These are phyloP conservation scores for Xenosphaeropsis pyriputrescens DNA, from an alignment of 2,329 filamentous ascomycete species.

Conservation along the genomic window DNA sequence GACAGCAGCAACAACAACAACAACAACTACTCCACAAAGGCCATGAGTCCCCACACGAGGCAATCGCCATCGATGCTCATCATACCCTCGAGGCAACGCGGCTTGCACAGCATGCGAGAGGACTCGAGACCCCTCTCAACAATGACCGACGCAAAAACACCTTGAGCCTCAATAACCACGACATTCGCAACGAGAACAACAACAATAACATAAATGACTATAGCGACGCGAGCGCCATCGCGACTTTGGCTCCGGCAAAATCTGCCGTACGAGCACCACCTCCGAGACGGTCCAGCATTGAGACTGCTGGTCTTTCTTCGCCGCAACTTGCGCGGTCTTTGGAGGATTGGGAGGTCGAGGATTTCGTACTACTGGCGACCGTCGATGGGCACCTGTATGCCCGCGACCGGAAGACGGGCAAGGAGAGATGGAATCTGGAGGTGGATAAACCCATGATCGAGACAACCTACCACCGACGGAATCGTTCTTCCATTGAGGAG, in stretches of 20 bases:
- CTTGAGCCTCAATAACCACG: slow-evolving; percentile 11
- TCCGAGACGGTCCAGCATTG: slow-evolving; percentile 47
- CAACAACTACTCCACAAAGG: slow-evolving; percentile 8
- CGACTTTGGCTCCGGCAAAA: slow-evolving; percentile 92
- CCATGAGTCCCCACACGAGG: slow-evolving; percentile 16
- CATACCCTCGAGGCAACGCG: slow-evolving; percentile 15
- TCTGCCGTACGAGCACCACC: slow-evolving; percentile 92
- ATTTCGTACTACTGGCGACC: slow-evolving; percentile 99
- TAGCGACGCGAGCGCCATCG: slow-evolving; percentile 85
- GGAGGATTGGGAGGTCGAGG: slow-evolving; percentile 99
- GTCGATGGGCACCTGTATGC: slow-evolving; percentile 95
- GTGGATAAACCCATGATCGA: slow-evolving; percentile 81
- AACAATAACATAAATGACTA: slow-evolving; percentile 13
- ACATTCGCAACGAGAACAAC: slow-evolving; percentile 7
- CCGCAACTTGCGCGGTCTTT: slow-evolving; percentile 88
- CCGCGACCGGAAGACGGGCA: slow-evolving; percentile 73
- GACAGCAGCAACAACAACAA: slow-evolving; percentile 21
- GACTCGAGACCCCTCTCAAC: slow-evolving; percentile 16
- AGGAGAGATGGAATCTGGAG: slow-evolving; percentile 73
- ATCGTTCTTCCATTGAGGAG: slow-evolving; percentile 43
- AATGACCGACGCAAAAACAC: slow-evolving; percentile 15
- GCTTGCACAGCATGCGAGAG: slow-evolving; percentile 13
- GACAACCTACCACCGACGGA: slow-evolving; percentile 65
- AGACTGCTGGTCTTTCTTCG: slow-evolving; percentile 56
- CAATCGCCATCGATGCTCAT: slow-evolving; percentile 5